A percentile compares a stretch with the other conserved stretches of the same genome.
Evolutionary conservation across 1,139 yeast species (phyloP).

Genomic region (Geotrichum bryndzae): DNA sequence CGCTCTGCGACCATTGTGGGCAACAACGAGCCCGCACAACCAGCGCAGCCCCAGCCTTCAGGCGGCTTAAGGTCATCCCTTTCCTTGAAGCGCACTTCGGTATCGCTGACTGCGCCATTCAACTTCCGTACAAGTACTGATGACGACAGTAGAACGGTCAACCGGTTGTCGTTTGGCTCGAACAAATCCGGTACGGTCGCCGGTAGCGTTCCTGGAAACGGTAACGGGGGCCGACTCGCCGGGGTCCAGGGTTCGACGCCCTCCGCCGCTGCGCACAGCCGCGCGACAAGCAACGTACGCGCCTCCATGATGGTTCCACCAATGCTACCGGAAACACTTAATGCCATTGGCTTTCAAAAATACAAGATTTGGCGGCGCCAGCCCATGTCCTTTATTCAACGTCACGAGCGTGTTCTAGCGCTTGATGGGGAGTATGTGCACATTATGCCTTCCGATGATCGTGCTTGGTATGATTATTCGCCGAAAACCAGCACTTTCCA

Average conservation of each 20-base stretch:
- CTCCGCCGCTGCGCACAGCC: slow-evolving; percentile 3
- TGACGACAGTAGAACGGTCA: not conserved
- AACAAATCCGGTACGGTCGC: not conserved
- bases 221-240: not conserved
- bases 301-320: slow-evolving; percentile 16
- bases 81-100: slow-evolving; percentile 12
- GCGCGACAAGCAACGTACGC: slow-evolving; percentile 13
- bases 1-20: slow-evolving; percentile 1
- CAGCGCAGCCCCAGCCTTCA: not conserved
- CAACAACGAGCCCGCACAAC: not conserved
- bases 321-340: slow-evolving; percentile 14
- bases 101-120: slow-evolving; percentile 8
- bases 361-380: slow-evolving; percentile 87
- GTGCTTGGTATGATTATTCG: slow-evolving; percentile 54
- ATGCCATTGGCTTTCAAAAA: slow-evolving; percentile 38
- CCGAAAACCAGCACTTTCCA: slow-evolving; percentile 86
- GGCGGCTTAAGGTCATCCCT: slow-evolving; percentile 10
- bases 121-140: slow-evolving; percentile 7
- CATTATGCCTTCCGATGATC: slow-evolving; percentile 74
- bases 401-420: slow-evolving; percentile 78
- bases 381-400: slow-evolving; percentile 71
- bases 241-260: not conserved
- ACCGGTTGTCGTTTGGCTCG: slow-evolving; percentile 1
- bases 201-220: not conserved
- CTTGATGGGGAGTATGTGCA: slow-evolving; percentile 92